Base-by-base conservation (phyloP, 352 stramenopile species). In the Pythium oligandrum region DNA sequence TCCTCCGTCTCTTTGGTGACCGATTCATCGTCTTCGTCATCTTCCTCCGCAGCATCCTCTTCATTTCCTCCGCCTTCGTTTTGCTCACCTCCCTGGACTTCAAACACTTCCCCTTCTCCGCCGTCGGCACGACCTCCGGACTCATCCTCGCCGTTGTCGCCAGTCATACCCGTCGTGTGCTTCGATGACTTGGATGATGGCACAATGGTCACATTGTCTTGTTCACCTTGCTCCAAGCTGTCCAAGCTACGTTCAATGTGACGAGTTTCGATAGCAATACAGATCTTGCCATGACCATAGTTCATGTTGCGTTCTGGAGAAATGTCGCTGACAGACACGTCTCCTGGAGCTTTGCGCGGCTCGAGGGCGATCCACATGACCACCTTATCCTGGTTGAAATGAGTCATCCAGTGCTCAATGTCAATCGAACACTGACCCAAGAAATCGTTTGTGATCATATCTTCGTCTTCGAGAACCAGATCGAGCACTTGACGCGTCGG, bases 161-260 rank as follows among this genome's bases (percentile, higher is more conserved):
- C 38, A 30, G 7, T 39, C 6, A 51, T 33, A 6, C 52, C 58
- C 10, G 57, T 50, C 6, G 44, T 59, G 1, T 70, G 57, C 12
- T 63, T 59, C n/a, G 83, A 51, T 0, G 65, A 74, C 7, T 65
- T 56, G 32, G 57, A 69, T 33, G 54, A 78, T 1, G 74, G 79
- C 31, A 90, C 67, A 33, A 77, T 54, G 6, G 75, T 90, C 3
- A 70, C 65, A 43, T 87, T 72, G 40, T 92, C 82, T 4, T 71
- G 49, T 46, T 89, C 82, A n/a, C 82, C 82, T 57, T 92, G 78
- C 57, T 86, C 77, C 3, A 90, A 56, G 8, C 40, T 83, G 12
- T 63, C 57, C 10, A 78, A 66, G n/a, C 77, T 70, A 7, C 69
- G 71, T 40, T 85, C 77, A 42, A 90, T 64, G 53, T 73, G 71